These are phyloP conservation scores for Hymenoscyphus infarciens DNA, from an alignment of 2,329 filamentous ascomycete species.

Conservation along the genomic window DNA sequence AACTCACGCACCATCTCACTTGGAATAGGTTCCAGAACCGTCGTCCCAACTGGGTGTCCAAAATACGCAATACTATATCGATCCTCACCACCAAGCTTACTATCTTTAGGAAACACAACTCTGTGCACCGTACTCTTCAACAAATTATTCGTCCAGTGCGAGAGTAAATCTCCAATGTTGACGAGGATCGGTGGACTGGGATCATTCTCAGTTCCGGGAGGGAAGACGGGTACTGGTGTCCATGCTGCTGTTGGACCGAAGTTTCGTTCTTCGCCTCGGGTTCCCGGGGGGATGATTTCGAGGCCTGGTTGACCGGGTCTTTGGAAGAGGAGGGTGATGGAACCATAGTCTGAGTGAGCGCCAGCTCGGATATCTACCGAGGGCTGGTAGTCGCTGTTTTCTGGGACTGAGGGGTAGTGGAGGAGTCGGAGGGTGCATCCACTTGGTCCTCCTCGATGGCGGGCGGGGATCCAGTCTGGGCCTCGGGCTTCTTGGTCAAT, in stretches of 20 bases:
- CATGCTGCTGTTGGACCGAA: constrained; percentile 43
- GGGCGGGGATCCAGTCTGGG: constrained; percentile 48
- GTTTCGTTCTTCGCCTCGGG: constrained; percentile 13
- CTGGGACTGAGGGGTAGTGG: constrained; percentile 59
- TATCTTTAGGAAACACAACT: constrained; percentile 65
- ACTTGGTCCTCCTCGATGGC: constrained; percentile 54
- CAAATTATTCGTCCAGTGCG: constrained; percentile 87
- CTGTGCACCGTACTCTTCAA: constrained; percentile 85
- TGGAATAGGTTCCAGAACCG: constrained; percentile 54
- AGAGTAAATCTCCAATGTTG: constrained; percentile 68
- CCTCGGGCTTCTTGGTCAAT: constrained; percentile 28
- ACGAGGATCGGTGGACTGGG: constrained; percentile 66
- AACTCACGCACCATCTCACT: constrained; percentile 52
- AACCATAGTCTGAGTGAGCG: constrained; percentile 80
- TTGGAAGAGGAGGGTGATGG: constrained; percentile 76
- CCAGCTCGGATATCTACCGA: constrained; percentile 74
- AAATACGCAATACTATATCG: constrained; percentile 68
- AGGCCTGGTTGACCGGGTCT: constrained; percentile 80
- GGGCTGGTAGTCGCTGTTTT: constrained; percentile 42
- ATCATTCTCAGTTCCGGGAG: constrained; percentile 55
- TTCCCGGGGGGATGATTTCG: constrained; percentile 64
- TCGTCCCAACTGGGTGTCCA: constrained; percentile 57
- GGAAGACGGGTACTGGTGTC: constrained; percentile 65
- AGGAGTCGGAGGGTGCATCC: constrained; percentile 59
- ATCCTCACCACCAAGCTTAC: constrained; percentile 47